A percentile compares a stretch with the other conserved stretches of the same genome.
phyloP scores from a whole-genome alignment of 2,329 filamentous ascomycete species.

The Chrysoporthe cubensis region DNA sequence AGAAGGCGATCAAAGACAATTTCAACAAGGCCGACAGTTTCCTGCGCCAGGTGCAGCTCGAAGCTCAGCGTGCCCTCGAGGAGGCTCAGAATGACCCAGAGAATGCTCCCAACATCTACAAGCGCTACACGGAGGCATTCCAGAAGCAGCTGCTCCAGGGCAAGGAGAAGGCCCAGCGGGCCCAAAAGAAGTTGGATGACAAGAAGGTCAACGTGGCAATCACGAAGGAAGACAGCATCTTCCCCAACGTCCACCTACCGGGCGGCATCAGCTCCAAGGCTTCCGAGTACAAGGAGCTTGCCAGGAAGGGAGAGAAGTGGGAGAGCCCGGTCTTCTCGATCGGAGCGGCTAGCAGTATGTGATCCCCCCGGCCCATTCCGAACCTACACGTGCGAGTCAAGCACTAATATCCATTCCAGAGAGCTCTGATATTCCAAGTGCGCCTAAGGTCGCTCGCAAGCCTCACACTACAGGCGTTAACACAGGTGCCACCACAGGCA shows the following conservation, averaged over 20 bases:
- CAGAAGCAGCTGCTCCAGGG: conserved; percentile 75
- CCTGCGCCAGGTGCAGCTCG: conserved; percentile 77
- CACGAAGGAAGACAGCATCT: conserved; percentile 85
- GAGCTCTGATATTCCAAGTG: conserved; percentile 71
- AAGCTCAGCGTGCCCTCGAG: conserved; percentile 74
- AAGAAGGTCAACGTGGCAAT: conserved; percentile 82
- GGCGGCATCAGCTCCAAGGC: conserved; percentile 92
- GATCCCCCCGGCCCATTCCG: background rate
- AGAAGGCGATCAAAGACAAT: conserved; percentile 86
- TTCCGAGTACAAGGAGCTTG: conserved; percentile 88
- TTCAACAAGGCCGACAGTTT: conserved; percentile 75
- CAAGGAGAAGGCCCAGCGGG: conserved; percentile 74
- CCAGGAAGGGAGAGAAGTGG: conserved; percentile 88
- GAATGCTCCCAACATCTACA: conserved; percentile 80
- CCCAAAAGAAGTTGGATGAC: conserved; percentile 59
- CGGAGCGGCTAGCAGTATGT: conserved; percentile 65
- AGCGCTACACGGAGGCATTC: conserved; percentile 76
- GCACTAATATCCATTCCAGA: conserved; percentile 36
- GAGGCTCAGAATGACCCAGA: conserved; percentile 71
- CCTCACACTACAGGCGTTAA: conserved; percentile 35
- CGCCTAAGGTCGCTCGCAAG: conserved; percentile 56
- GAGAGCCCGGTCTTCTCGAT: conserved; percentile 92
- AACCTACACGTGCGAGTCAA: background rate
- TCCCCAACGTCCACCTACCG: conserved; percentile 84
- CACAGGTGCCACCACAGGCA: conserved; percentile 27